Percentiles rank a stretch among this genome's conserved stretches.
phyloP scores from a whole-genome alignment of 495 filamentous ascomycete species.

The Penicillium lagena region DNA sequence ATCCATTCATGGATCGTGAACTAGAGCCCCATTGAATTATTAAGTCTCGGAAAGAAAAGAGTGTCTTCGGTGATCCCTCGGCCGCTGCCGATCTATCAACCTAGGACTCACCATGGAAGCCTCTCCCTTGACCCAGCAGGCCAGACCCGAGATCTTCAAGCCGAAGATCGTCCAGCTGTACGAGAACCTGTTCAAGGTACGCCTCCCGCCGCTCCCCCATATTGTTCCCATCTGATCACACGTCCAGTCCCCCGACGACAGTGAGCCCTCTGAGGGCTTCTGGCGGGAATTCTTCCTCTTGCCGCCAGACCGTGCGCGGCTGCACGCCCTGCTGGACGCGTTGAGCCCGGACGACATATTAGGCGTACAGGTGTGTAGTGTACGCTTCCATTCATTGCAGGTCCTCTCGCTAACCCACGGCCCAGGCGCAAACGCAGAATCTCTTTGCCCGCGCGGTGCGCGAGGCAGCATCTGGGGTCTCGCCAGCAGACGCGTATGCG shows the following conservation, averaged over 20 bases:
- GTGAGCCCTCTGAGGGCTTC: conserved; percentile 77
- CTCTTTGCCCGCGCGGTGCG: conserved; percentile 69
- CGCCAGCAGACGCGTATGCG: conserved; percentile 68
- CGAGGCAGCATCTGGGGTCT: conserved; percentile 55
- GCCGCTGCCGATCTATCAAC: conserved; percentile 9
- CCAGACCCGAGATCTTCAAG: conserved; percentile 82
- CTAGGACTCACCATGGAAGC: conserved; percentile 59
- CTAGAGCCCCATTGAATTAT: too few relatives aligned
- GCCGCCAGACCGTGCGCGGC: conserved; percentile 60
- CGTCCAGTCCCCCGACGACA: conserved; percentile 40
- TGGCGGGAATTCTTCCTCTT: conserved; percentile 95
- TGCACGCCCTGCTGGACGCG: conserved; percentile 60
- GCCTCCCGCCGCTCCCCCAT: conserved; percentile 6
- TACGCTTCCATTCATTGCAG: neutral
- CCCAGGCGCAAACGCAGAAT: conserved; percentile 63
- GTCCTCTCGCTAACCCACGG: conserved; percentile 5
- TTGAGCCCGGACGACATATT: conserved; percentile 70
- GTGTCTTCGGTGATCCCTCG: conserved; percentile 1
- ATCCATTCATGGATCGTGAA: neutral
- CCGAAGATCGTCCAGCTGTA: conserved; percentile 92
- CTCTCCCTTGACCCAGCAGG: conserved; percentile 90
- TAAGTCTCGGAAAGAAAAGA: neutral
- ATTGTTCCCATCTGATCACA: neutral
- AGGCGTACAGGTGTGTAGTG: conserved; percentile 53
- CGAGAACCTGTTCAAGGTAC: conserved; percentile 77